Percentiles rank a stretch among this genome's conserved stretches.
Conservation (phyloP, 805 yeast genomes). For the Candida gorgasii region DNA sequence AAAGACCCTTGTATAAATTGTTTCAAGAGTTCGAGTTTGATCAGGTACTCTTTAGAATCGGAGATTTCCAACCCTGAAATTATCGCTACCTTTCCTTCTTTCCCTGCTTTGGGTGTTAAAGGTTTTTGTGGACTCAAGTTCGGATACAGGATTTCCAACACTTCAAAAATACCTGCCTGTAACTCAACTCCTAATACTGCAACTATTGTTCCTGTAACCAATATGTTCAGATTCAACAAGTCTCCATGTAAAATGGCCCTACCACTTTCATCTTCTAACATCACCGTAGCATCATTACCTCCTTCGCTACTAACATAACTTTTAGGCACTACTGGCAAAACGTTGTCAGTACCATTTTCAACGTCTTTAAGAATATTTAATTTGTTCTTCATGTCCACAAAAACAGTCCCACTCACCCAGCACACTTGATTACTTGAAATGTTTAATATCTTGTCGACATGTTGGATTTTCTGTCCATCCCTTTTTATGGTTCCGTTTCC, state of each 20-base stretch:
- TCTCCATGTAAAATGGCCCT: conserved; percentile 66
- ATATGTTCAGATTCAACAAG: conserved; percentile 50
- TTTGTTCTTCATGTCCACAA: conserved; percentile 79
- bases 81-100: conserved; percentile 58
- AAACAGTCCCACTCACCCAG: conserved; percentile 87
- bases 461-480: conserved; percentile 33
- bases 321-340: conserved; percentile 40
- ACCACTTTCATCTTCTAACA: conserved; percentile 93
- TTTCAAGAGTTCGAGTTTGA: conserved; percentile 56
- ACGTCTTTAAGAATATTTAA: conserved; percentile 86
- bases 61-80: conserved; percentile 73
- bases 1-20: conserved; percentile 75
- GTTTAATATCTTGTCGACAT: conserved; percentile 53
- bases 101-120: conserved; percentile 18
- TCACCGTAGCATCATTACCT: conserved; percentile 42
- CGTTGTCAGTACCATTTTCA: conserved; percentile 55
- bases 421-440: conserved; percentile 60
- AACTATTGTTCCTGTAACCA: conserved; percentile 88
- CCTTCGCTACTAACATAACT: conserved; percentile 20
- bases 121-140: conserved; percentile 57
- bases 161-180: conserved; percentile 79
- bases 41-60: conserved; percentile 43
- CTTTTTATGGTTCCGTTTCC: conserved; percentile 41
- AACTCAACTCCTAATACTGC: conserved; percentile 87
- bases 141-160: conserved; percentile 79